Evolutionary conservation across 768 basidiomycete genomes (phyloP), one percentile per base, ranked within the genome.

Genomic region (Lactifluus volemus): DNA sequence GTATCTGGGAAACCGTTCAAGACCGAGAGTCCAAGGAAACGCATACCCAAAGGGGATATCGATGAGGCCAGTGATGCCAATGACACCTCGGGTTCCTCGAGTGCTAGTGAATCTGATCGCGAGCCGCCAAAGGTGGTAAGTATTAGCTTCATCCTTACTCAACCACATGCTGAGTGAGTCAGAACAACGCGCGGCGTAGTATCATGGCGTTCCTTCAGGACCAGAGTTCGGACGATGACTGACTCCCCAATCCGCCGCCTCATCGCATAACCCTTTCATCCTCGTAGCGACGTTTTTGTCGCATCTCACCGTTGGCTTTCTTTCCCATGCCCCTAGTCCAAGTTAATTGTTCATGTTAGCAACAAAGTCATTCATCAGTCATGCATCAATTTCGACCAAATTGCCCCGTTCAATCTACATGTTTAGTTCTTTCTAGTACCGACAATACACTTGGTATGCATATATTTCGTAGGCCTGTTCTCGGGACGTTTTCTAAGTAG

Each of bases 151-250:
- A 19, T 17, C 10, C 8, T 19, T 10, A 25, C n/a, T 11, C 12
- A 15, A n/a, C 48, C 15, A 5, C 2, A 10, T 7, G 21, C 47
- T 57, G 45, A 61, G 41, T 9, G n/a, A 41, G 7, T 54, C 30
- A 79, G 78, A 69, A 65, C 59, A 81, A 74, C 49, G 81, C 81
- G 19, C 75, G 79, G 19, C 75, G 76, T 59, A 86, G 82, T 60
- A 88, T 91, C 53, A 81, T 80, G 76, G 85, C 84, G 5, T 90
- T 90, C 70, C 73, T 91, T 61, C 77, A 73, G 42, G 85, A 87
- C 66, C 85, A 89, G 67, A 88, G 86, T 66, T 58, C 56, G 36
- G 85, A 86, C 41, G 79, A 81, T 19, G 82, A 84, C n/a, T 80
- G 67, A 74, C 38, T 29, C 14, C 11, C 38, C 15, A n/a, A 11